phyloP scores from a whole-genome alignment of 2,329 filamentous ascomycete genomes.

The Thelonectria discophora region DNA sequence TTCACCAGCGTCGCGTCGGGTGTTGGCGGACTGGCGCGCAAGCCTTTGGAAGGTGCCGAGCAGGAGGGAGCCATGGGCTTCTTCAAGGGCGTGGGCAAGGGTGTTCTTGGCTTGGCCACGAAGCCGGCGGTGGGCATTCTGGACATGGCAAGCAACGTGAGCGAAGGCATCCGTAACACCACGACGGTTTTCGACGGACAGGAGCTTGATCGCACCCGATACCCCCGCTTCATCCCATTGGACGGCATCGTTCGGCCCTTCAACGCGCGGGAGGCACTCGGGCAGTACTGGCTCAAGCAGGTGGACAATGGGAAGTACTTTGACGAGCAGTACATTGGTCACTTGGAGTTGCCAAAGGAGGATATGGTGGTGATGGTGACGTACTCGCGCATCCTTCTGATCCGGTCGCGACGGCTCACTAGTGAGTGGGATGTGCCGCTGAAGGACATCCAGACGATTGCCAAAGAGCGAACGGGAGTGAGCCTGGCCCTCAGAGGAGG shows the following conservation, averaged over 20 bases:
- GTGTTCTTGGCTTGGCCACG: constrained; percentile 90
- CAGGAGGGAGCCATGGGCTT: constrained; percentile 94
- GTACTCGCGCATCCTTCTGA: constrained; percentile 86
- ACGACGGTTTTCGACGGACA: constrained; percentile 97
- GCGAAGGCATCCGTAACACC: constrained; percentile 97
- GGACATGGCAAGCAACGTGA: constrained; percentile 95
- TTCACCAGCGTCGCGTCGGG: constrained; percentile 92
- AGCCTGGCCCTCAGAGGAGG: constrained; percentile 88
- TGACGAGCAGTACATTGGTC: constrained; percentile 96
- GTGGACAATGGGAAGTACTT: constrained; percentile 98
- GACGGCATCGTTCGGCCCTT: constrained; percentile 96
- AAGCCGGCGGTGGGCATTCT: constrained; percentile 97
- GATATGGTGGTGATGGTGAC: constrained; percentile 92
- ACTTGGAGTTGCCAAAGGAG: constrained; percentile 88
- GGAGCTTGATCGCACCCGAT: constrained; percentile 92
- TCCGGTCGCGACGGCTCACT: constrained; percentile 83
- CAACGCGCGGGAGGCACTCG: constrained; percentile 91
- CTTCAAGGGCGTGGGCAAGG: constrained; percentile 97
- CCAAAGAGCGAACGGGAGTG: constrained; percentile 94
- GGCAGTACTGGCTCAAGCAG: constrained; percentile 99
- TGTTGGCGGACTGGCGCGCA: constrained; percentile 90
- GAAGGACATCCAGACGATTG: constrained; percentile 96
- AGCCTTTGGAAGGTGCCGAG: constrained; percentile 94
- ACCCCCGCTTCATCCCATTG: constrained; percentile 88
- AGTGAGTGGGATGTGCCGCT: constrained; percentile 97